Percentiles rank a stretch among this genome's conserved stretches.
phyloP scores from a whole-genome alignment of 2,329 filamentous ascomycete genomes.

The Didymella pomorum region DNA sequence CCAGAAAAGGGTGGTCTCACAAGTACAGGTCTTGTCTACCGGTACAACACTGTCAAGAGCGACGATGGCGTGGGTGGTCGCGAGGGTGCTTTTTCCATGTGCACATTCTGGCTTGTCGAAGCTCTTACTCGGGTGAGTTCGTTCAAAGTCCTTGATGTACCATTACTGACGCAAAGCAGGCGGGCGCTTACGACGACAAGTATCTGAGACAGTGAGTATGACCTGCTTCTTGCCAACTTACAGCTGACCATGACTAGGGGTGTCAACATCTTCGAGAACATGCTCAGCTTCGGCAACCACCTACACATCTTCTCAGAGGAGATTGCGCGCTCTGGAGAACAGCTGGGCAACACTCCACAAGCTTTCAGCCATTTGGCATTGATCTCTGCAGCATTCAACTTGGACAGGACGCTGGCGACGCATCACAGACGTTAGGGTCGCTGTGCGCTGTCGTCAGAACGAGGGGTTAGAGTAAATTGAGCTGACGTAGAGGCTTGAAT shows the following conservation, averaged over 20 bases:
- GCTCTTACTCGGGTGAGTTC: constrained; percentile 72
- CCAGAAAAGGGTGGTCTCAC: constrained; percentile 79
- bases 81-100: constrained; percentile 82
- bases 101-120: constrained; percentile 84
- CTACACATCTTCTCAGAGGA: constrained; percentile 82
- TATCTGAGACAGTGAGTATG: constrained; percentile 58
- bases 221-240: neutral
- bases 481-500: constrained; percentile 7
- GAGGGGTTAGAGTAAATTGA: neutral
- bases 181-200: constrained; percentile 65
- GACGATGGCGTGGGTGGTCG: constrained; percentile 77
- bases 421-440: constrained; percentile 15
- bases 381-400: constrained; percentile 79
- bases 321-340: constrained; percentile 76
- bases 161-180: constrained; percentile 28
- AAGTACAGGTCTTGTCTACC: constrained; percentile 76
- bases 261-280: constrained; percentile 78
- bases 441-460: constrained; percentile 3
- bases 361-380: constrained; percentile 80
- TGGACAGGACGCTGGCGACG: constrained; percentile 60
- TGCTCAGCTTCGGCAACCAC: constrained; percentile 79
- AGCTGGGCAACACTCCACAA: constrained; percentile 81
- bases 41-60: constrained; percentile 73
- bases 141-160: constrained; percentile 30
- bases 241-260: constrained; percentile 50